phyloP scores from a whole-genome alignment of 2,329 filamentous ascomycete species.

The Sporothrix luriei region DNA sequence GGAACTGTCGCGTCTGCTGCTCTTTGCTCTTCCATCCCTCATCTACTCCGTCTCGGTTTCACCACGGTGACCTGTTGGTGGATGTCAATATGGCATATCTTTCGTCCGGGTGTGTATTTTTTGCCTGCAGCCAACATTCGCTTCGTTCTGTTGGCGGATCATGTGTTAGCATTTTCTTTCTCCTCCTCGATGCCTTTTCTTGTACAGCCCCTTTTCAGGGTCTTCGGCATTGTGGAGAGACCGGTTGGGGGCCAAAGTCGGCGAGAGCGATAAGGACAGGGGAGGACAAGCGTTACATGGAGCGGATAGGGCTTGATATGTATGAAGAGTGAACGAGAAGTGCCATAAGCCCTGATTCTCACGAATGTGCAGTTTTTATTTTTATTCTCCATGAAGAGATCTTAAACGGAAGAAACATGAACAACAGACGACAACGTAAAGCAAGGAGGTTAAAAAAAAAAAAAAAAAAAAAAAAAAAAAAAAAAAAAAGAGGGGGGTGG shows the following conservation, averaged over 20 bases:
- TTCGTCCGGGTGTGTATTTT: constrained; percentile 14
- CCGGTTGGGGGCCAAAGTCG: constrained; percentile 13
- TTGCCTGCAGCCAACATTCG: not conserved
- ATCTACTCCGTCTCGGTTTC: not conserved
- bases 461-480: not conserved
- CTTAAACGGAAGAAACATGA: not conserved
- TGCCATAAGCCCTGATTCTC: not conserved
- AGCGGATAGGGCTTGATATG: not conserved
- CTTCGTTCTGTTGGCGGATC: constrained; percentile 4
- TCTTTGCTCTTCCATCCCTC: not conserved
- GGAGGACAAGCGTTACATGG: not conserved
- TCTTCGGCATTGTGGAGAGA: not conserved
- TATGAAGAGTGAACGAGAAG: not conserved
- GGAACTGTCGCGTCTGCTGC: not conserved
- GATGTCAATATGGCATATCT: constrained; percentile 19
- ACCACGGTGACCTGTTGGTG: not conserved
- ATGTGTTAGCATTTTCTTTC: constrained; percentile 2
- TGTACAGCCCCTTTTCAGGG: constrained; percentile 1
- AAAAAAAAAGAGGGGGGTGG: too few relatives aligned
- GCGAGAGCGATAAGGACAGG: not conserved
- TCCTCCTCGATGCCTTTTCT: not conserved
- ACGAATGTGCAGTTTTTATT: not conserved
- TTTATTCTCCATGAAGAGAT: not conserved
- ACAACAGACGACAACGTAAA: not conserved
- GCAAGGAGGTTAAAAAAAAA: too few relatives aligned